Base-by-base conservation (phyloP, 2,329 filamentous ascomycete genomes). In the Zelopaecilomyces penicillatus region DNA sequence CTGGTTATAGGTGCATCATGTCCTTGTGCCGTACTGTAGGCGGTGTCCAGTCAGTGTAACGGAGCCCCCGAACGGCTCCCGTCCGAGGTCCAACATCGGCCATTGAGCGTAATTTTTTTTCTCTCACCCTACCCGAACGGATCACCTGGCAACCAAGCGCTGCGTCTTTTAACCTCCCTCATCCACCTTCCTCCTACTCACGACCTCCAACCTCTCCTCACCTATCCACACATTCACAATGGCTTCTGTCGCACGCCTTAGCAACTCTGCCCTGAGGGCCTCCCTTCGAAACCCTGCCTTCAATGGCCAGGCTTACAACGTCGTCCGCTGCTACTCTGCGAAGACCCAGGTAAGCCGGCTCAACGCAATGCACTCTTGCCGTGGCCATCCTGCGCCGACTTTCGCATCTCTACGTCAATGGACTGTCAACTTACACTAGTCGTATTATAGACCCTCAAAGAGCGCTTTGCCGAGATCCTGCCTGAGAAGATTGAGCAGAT, bases 401-500 rank as follows among this genome's bases (percentile, higher is more conserved):
- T 19, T 19, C 19, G 19, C 19, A 19, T 19, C 19, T 19, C 19
- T 19, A 19, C 19, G 19, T 19, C 19, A 19, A 19, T 19, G 19
- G 19, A 19, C 19, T 19, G 19, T 19, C 45, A 30, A 38, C 48
- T 53, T 41, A 52, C 50, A 30, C 40, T 37, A 37, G 29, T 49
- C 28, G 40, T 39, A 19, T 50, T 36, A 6, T 44, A 98, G 93
- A 89, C 89, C 58, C 75, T 98, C 66, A 98, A 98, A 79, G 93
- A 98, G 70, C 91, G 89, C 66, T 97, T 98, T 70, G 91, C 91
- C 66, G 90, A 93, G 69, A 85, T 91, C 64, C 78, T 98, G 52
- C 93, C 93, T 60, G 88, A 83, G 68, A 94, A 97, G 82, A 85
- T 96, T 65, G 93, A 98, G 75, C 87, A 97, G 82, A 89, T 98